A percentile compares a stretch with the other conserved stretches of the same genome.
Evolutionary conservation across 352 stramenopile genomes (phyloP).

Genomic region (Phytophthora niederhauseri): DNA sequence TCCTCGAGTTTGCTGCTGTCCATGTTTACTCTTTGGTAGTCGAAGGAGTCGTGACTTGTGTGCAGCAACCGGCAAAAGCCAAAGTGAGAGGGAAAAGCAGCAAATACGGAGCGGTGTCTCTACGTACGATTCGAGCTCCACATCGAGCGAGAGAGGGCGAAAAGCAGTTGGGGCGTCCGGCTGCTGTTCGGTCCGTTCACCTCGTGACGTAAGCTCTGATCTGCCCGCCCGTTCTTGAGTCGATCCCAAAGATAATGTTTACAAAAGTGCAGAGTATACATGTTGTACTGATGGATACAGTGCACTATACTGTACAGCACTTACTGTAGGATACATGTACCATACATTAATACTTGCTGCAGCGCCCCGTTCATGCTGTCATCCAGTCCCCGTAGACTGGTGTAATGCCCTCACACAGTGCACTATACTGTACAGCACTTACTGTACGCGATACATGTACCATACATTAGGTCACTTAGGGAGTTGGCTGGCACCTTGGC

Average conservation of each 20-base stretch:
- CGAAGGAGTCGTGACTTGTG: background rate
- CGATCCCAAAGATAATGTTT: background rate
- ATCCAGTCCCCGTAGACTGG: too few relatives aligned
- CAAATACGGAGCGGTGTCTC: background rate
- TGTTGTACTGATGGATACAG: background rate
- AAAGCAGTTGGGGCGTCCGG: background rate
- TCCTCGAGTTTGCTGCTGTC: constrained; percentile 10
- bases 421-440: too few relatives aligned
- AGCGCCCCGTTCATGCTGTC: too few relatives aligned
- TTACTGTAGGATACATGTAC: too few relatives aligned
- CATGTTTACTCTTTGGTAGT: background rate
- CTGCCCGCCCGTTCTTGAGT: background rate
- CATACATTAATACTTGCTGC: too few relatives aligned
- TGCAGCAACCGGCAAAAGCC: background rate
- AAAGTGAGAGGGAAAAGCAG: background rate
- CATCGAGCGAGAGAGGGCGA: background rate
- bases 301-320: too few relatives aligned
- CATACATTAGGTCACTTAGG: too few relatives aligned
- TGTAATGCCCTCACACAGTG: too few relatives aligned
- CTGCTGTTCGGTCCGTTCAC: background rate
- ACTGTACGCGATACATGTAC: too few relatives aligned
- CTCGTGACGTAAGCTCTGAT: background rate
- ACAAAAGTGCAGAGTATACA: background rate
- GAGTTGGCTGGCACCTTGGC: too few relatives aligned
- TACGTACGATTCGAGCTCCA: background rate